Evolutionary conservation across 371 early-diverging fungal genomes (phyloP), one percentile per base, ranked within the genome.

Genomic region (Lichtheimia corymbifera): DNA sequence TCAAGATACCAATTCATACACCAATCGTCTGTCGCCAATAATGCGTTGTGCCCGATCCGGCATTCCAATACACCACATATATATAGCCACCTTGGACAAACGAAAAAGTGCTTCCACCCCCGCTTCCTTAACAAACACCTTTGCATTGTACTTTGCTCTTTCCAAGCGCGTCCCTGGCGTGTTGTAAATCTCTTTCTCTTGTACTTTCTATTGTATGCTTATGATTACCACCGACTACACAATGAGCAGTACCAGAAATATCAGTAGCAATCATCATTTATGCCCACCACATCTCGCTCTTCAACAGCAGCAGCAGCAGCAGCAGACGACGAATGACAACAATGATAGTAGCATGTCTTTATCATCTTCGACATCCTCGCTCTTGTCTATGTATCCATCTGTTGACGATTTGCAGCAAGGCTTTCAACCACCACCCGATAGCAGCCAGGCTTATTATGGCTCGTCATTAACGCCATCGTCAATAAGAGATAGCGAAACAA

Each of bases 351-450:
- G 24, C 7, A 35, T 30, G 35, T 17, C 58, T 28, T 57, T 22
- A 24, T 43, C 44, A 42, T 20, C 25, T 17, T 55, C 25, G 2
- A 9, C 35, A 35, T 50, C 14, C 4, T 55, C 42, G 27, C 22
- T 41, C 27, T 14, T 44, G 24, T 17, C 41, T 24, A 18, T 52
- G 15, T 43, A 25, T 45, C 14, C 11, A 13, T 14, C 40, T 28
- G 28, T 45, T 25, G 30, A n/a, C 17, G 40, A 41, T 25, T 22
- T 45, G 9, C 43, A 30, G 17, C 30, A 59, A 59, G 63, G 55
- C 13, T 55, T 50, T 45, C 57, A 56, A 45, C 57, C 57, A 14
- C 57, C 57, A 17, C 43, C 43, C 7, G 57, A 56, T 45, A 24
- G 22, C 24, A 45, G 57, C 43, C 57, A 56, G 28, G 54, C 30